Evolutionary conservation across 441 rosid genomes (phyloP), one percentile per base, ranked within the genome.

Genomic region (Macaranga tanarius): DNA sequence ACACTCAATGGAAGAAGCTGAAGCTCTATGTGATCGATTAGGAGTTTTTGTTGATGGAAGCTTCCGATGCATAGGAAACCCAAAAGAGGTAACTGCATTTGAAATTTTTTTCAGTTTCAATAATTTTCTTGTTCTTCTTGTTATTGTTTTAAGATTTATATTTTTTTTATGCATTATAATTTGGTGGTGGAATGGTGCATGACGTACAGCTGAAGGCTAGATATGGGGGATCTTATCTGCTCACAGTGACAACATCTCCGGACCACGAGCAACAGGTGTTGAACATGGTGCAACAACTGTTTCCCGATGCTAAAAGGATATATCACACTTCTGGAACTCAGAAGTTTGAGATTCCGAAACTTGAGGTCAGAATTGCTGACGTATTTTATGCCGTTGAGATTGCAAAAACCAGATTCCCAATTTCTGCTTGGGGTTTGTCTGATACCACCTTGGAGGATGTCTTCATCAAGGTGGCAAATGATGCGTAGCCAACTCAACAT

Each of bases 1-100:
- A 6, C 97, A 95, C 79, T 95, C 97, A 45, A 95, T 95, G 99
- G 99, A 90, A 83, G 99, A 95, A 84, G 99, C 99, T 50, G 99
- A 95, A 84, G 86, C 76, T 67, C 79, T 95, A 0, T 92, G 99
- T 73, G 97, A 95, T 75, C 82, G 99, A 23, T 25, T 92, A 26
- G 99, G 99, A 70, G 85, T 95, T 63, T 92, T 95, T 50, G 97
- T 92, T 3, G 90, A 85, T 63, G 99, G 99, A 22, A 75, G 86
- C 81, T 84, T 95, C 77, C 92, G 86, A 62, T 92, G 97, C 80
- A 77, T 95, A 57, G 99, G 94, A 70, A 90, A 90, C 73, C 82
- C 99, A 3, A 95, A 85, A 74, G 97, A 95, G 89, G 96, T 90
- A 79, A 20, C 44, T 44, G 62, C 16, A 52, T 58, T 15, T 60